Conservation (phyloP, 2,329 filamentous ascomycete species). For the Fusarium longipes region DNA sequence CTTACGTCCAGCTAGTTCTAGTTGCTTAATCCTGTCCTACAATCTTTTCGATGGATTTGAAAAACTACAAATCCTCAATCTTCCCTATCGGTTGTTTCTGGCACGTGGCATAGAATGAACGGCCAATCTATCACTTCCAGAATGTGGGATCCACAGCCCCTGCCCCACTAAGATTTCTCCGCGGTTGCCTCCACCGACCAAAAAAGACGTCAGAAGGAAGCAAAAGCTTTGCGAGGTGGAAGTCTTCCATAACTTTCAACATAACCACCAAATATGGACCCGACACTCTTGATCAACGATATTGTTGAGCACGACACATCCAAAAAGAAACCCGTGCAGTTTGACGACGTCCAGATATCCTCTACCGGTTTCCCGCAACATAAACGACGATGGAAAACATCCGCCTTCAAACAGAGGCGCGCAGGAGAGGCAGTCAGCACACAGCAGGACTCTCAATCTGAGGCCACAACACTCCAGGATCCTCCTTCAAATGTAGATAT, state of each 20-base stretch:
- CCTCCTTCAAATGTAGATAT: slow-evolving; percentile 33
- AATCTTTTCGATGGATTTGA: not conserved
- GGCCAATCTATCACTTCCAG: slow-evolving; percentile 25
- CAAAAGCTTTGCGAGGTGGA: slow-evolving; percentile 10
- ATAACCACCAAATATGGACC: slow-evolving; percentile 48
- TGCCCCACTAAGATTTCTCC: slow-evolving; percentile 43
- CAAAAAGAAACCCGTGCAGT: slow-evolving; percentile 69
- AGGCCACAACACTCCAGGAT: not conserved
- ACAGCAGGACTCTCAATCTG: slow-evolving; percentile 12
- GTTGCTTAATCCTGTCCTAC: not conserved
- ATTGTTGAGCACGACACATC: slow-evolving; percentile 79
- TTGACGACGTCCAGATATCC: slow-evolving; percentile 59
- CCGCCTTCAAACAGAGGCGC: slow-evolving; percentile 78
- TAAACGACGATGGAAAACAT: slow-evolving; percentile 78
- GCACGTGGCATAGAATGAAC: slow-evolving; percentile 31
- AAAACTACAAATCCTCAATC: not conserved
- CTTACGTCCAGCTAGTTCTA: too few species aligned
- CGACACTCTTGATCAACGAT: slow-evolving; percentile 75
- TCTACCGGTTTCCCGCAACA: slow-evolving; percentile 87
- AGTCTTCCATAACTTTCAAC: slow-evolving; percentile 3
- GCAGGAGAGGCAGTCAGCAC: slow-evolving; percentile 37
- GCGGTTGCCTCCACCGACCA: slow-evolving; percentile 25
- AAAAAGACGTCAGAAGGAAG: slow-evolving; percentile 38
- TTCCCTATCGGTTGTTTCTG: slow-evolving; percentile 1
- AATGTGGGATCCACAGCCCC: slow-evolving; percentile 28